Percentiles rank a stretch among this genome's conserved stretches.
phyloP scores from a whole-genome alignment of 345 rosid genomes.

The Salix udensis region DNA sequence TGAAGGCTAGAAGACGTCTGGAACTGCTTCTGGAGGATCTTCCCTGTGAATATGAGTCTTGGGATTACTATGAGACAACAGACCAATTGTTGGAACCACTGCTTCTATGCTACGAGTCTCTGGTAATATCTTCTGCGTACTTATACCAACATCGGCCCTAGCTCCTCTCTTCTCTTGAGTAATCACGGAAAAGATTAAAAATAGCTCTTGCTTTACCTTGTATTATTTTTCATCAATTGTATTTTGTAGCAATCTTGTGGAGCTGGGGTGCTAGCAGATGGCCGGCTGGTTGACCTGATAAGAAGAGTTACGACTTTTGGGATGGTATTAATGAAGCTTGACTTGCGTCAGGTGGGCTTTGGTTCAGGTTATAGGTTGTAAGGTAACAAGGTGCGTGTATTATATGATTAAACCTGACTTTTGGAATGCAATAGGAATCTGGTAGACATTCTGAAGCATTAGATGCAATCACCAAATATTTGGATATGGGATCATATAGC shows the following conservation, averaged over 20 bases:
- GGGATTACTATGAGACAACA: conserved; percentile 72
- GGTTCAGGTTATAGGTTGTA: neutral
- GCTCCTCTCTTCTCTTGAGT: neutral
- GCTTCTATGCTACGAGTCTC: conserved; percentile 80
- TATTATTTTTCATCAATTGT: conserved; percentile 6
- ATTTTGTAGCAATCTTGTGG: conserved; percentile 75
- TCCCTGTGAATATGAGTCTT: conserved; percentile 79
- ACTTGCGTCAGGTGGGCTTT: conserved; percentile 80
- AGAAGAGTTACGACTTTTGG: conserved; percentile 90
- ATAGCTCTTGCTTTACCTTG: neutral
- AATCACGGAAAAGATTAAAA: neutral
- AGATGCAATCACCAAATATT: conserved; percentile 73
- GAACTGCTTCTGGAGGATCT: conserved; percentile 91
- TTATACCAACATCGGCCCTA: neutral
- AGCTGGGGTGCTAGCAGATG: conserved; percentile 86
- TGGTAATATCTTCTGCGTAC: conserved; percentile 40
- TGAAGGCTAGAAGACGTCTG: conserved; percentile 67
- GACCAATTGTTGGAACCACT: conserved; percentile 82
- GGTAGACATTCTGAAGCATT: conserved; percentile 80
- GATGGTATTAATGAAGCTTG: conserved; percentile 90
- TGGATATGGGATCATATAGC: conserved; percentile 91
- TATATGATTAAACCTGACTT: conserved; percentile 14
- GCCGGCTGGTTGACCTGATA: conserved; percentile 84
- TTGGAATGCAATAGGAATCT: conserved; percentile 61
- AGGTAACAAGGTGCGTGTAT: neutral